A percentile compares a stretch with the other conserved stretches of the same genome.
Conservation (phyloP, 805 yeast species). For the Yamadazyma laniorum region DNA sequence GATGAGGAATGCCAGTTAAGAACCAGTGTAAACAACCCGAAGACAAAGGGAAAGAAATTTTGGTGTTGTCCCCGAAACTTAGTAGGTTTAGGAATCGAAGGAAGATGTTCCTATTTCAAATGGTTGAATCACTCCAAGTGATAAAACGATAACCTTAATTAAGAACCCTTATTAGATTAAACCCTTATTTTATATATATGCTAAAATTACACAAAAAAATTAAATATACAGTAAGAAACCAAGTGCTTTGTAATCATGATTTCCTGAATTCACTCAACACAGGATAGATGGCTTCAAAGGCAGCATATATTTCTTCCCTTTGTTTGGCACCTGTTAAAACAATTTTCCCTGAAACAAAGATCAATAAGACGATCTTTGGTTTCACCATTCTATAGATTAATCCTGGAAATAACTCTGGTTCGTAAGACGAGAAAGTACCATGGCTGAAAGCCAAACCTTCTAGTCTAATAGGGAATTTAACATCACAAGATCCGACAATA, state of each 20-base stretch:
- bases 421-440: constrained; percentile 98
- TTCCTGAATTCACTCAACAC: constrained; percentile 97
- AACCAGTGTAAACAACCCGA: constrained; percentile 24
- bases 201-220: constrained; percentile 13
- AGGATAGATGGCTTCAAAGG: constrained; percentile 97
- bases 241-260: constrained; percentile 31
- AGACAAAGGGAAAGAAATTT: constrained; percentile 29
- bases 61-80: constrained; percentile 28
- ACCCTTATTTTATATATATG: constrained; percentile 10
- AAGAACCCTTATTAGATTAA: constrained; percentile 7
- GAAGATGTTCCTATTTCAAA: constrained; percentile 19
- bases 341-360: constrained; percentile 95
- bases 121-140: constrained; percentile 12
- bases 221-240: constrained; percentile 3
- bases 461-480: constrained; percentile 92
- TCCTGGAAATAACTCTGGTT: constrained; percentile 98
- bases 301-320: constrained; percentile 97
- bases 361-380: constrained; percentile 93
- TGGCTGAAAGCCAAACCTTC: constrained; percentile 98
- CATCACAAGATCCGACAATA: constrained; percentile 98
- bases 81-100: constrained; percentile 11
- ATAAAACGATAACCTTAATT: constrained; percentile 1
- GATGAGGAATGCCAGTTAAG: constrained; percentile 24
- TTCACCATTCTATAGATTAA: constrained; percentile 98
- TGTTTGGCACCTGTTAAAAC: constrained; percentile 98